Evolutionary conservation across 371 early-diverging fungal genomes (phyloP).

Genomic region (Syncephalastrum contaminatum): DNA sequence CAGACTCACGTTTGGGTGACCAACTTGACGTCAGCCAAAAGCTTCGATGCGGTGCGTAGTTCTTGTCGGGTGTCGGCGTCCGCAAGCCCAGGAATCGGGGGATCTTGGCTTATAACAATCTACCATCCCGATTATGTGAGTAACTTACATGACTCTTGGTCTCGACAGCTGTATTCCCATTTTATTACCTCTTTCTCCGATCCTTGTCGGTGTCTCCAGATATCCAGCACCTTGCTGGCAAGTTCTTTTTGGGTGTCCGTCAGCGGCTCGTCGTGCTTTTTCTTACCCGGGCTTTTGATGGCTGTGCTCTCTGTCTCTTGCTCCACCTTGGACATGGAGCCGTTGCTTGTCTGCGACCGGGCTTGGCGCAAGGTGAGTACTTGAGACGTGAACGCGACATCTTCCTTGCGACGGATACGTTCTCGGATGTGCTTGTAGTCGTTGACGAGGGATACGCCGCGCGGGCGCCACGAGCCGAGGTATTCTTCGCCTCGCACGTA

Average conservation of each 20-base stretch:
- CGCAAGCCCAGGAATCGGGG: constrained; percentile 28
- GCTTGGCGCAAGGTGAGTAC: constrained; percentile 13
- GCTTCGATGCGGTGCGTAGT: constrained; percentile 27
- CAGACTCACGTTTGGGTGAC: constrained; percentile 54
- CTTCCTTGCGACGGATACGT: constrained; percentile 25
- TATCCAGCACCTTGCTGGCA: constrained; percentile 33
- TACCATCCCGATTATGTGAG: constrained; percentile 11
- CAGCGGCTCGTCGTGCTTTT: constrained; percentile 1
- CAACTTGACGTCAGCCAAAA: constrained; percentile 60
- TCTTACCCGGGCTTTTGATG: not conserved
- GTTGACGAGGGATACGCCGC: constrained; percentile 68
- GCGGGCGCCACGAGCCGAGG: constrained; percentile 75
- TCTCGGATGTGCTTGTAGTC: constrained; percentile 55
- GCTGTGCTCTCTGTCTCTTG: constrained; percentile 6
- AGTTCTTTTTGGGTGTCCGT: constrained; percentile 21
- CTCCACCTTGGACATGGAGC: constrained; percentile 11
- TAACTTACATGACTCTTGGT: not conserved
- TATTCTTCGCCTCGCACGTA: constrained; percentile 88
- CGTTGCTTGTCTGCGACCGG: constrained; percentile 17
- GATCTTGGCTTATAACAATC: constrained; percentile 54
- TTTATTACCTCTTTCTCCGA: constrained; percentile 46
- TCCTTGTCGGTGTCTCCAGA: constrained; percentile 52
- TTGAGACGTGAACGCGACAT: constrained; percentile 15
- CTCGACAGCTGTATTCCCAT: no score
- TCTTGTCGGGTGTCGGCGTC: constrained; percentile 30